Percentiles rank a stretch among this genome's conserved stretches.
These are phyloP conservation scores for Trypanosoma boissoni DNA, from an alignment of 208 protist genomes.

Conservation along the genomic window DNA sequence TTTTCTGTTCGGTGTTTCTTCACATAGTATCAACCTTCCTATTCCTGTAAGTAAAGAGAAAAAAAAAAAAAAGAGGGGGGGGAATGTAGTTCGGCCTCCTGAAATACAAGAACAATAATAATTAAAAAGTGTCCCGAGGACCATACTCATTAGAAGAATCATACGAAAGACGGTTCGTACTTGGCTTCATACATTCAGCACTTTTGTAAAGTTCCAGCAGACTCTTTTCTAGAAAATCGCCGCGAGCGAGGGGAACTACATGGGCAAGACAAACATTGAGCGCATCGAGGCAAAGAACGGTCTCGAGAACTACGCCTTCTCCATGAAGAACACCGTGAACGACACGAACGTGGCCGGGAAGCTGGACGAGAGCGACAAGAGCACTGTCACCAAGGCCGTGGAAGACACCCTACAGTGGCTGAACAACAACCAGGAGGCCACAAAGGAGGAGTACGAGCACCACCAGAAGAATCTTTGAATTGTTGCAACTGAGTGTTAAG, in stretches of 20 bases:
- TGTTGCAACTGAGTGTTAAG: too few species aligned
- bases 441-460: conserved; percentile 55
- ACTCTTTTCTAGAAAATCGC: conserved; percentile 71
- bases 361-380: conserved; percentile 49
- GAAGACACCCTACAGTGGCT: conserved; percentile 88
- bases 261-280: conserved; percentile 87
- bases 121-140: too few species aligned
- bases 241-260: conserved; percentile 91
- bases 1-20: too few species aligned
- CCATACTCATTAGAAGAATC: too few species aligned
- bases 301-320: conserved; percentile 92
- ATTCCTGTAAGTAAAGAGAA: too few species aligned
- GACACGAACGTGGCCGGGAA: conserved; percentile 74
- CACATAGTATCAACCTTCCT: too few species aligned
- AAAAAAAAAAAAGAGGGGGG: too few species aligned
- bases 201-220: too few species aligned
- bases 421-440: conserved; percentile 71
- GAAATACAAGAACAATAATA: too few species aligned
- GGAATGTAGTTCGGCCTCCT: too few species aligned
- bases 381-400: conserved; percentile 61
- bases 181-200: too few species aligned
- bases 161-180: too few species aligned
- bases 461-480: conserved; percentile 45
- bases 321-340: conserved; percentile 80
- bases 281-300: conserved; percentile 83